Percentiles rank a stretch among this genome's conserved stretches.
phyloP scores from a whole-genome alignment of 2,329 filamentous ascomycete species.

The Alternaria gaisen region DNA sequence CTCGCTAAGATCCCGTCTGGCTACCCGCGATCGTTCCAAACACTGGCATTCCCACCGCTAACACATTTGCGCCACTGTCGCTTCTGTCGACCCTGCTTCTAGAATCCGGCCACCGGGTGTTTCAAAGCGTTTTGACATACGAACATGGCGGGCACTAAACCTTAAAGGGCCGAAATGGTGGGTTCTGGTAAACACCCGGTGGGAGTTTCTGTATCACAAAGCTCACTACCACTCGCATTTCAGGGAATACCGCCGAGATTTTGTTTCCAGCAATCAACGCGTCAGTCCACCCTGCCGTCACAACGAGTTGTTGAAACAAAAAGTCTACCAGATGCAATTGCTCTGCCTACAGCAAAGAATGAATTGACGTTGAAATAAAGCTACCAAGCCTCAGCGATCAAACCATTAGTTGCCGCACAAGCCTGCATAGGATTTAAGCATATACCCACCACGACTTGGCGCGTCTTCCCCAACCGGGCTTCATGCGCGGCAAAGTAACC shows the following conservation, averaged over 20 bases:
- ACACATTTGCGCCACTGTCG: conserved; percentile 4
- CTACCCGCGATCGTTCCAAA: conserved; percentile 1
- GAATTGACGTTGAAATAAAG: not conserved
- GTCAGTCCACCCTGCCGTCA: not conserved
- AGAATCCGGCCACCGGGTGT: conserved; percentile 16
- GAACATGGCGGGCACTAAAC: conserved; percentile 1
- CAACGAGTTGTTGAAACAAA: conserved; percentile 7
- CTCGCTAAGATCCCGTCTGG: conserved; percentile 7
- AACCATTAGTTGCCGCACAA: not conserved
- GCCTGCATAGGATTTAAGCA: conserved; percentile 9
- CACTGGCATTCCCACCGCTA: conserved; percentile 4
- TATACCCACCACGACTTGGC: not conserved
- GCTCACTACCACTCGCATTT: conserved; percentile 1
- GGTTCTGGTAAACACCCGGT: conserved; percentile 18
- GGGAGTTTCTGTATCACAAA: conserved; percentile 7
- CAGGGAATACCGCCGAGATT: conserved; percentile 13
- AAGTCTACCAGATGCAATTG: not conserved
- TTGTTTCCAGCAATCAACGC: conserved; percentile 6
- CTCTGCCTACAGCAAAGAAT: not conserved
- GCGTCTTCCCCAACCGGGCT: not conserved
- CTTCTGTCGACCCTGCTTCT: conserved; percentile 4
- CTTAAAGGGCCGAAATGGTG: not conserved
- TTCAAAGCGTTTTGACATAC: conserved; percentile 8
- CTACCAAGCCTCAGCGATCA: conserved; percentile 1
- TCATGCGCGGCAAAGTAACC: not conserved